Evolutionary conservation across 805 yeast species (phyloP).

Genomic region (Gaillardinia entomophila): DNA sequence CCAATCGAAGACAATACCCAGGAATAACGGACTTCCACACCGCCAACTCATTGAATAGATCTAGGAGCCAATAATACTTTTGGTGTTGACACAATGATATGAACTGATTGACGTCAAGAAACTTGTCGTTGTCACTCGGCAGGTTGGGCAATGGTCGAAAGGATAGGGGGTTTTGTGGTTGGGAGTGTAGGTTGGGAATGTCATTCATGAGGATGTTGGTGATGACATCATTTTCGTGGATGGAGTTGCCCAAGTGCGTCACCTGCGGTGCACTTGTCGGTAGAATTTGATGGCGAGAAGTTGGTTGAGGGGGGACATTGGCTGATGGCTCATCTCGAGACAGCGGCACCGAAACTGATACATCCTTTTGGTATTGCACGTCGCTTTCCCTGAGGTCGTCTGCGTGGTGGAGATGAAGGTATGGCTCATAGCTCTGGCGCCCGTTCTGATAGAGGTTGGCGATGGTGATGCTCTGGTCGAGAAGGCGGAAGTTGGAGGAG

Average conservation of each 20-base stretch:
- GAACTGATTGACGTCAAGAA: slow-evolving; percentile 12
- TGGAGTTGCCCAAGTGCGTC: slow-evolving; percentile 5
- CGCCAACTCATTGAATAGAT: slow-evolving; percentile 31
- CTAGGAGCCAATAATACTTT: slow-evolving; percentile 33
- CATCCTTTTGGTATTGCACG: slow-evolving; percentile 19
- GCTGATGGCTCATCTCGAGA: no score
- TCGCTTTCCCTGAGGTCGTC: slow-evolving; percentile 30
- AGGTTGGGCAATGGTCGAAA: slow-evolving; percentile 1
- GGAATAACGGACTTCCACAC: slow-evolving; percentile 35
- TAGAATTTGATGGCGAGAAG: no score
- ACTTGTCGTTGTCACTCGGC: slow-evolving; percentile 1
- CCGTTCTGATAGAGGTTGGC: slow-evolving; percentile 36
- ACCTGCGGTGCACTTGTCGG: no score
- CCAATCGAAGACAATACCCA: slow-evolving; percentile 18
- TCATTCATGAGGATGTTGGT: slow-evolving; percentile 18
- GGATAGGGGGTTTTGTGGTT: not conserved
- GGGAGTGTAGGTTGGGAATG: slow-evolving; percentile 1
- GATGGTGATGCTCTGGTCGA: slow-evolving; percentile 40
- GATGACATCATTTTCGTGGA: slow-evolving; percentile 20
- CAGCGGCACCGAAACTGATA: no score
- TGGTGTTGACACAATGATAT: slow-evolving; percentile 25
- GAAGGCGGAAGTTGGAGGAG: slow-evolving; percentile 11
- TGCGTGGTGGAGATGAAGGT: slow-evolving; percentile 22
- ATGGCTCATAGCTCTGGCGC: slow-evolving; percentile 22
- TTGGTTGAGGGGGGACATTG: no score